Base-by-base conservation (phyloP, 768 basidiomycete species). In the Leucosporidium scottii region DNA sequence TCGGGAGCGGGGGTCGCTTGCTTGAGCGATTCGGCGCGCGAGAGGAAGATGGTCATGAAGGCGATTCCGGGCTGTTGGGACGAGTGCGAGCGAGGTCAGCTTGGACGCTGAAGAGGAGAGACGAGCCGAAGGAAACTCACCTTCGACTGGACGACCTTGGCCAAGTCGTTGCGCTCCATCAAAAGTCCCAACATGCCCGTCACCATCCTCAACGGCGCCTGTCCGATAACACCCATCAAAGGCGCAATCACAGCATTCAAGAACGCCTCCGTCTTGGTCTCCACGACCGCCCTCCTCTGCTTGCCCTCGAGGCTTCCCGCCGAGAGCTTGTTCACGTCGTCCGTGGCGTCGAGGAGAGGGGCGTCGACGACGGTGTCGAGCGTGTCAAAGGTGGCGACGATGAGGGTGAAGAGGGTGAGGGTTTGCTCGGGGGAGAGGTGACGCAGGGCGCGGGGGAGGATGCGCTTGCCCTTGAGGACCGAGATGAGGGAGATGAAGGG, bases 321-420 rank as follows among this genome's bases (percentile, higher is more conserved):
- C 55, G 55, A 57, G 3, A 57, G 55, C 56, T 84, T 83, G 72
- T 85, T 85, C 0, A 84, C 75, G 1, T 83, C 79, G 77, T 72
- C 67, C 36, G 67, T 64, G 13, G 69, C 69, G 74, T 89, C 94
- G 47, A 89, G 84, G 23, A 88, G 69, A 49, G 85, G 84, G 5
- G 92, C 89, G 60, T 90, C 81, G 72, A 83, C 82, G 59, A 98
- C 87, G 23, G 98, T 91, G 76, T 97, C 94, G 64, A 98, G 83
- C 77, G 97, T 93, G 67, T 84, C 85, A 81, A 97, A 98, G 75
- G 91, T 94, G 0, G 93, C 93, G 58, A 96, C 87, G 47, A 98
- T 83, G 30, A 98, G 86, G 1, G 93, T 96, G 51, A 97, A 81
- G 30, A 97, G 81, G 8, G 90, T 92, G 49, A 91, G 84, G 83